phyloP scores from a whole-genome alignment of 805 yeast species.

The Candida alai region DNA sequence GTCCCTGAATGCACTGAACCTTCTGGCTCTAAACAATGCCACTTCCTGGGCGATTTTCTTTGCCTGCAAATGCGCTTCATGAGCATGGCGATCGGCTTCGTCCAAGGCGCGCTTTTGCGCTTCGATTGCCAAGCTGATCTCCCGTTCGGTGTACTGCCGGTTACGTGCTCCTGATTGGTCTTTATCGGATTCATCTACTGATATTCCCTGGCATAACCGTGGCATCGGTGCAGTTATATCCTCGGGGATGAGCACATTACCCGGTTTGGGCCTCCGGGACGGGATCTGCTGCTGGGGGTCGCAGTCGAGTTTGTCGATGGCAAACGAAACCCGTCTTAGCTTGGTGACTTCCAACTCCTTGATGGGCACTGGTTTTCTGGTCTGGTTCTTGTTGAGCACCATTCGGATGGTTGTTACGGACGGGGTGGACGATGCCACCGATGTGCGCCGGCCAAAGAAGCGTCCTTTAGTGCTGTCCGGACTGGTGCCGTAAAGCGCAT shows the following conservation, averaged over 20 bases:
- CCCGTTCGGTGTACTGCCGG: slow-evolving; percentile 39
- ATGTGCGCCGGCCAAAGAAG: slow-evolving; percentile 15
- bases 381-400: slow-evolving; percentile 44
- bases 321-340: slow-evolving; percentile 70
- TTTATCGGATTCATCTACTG: slow-evolving; percentile 37
- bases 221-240: slow-evolving; percentile 63
- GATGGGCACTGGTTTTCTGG: slow-evolving; percentile 31
- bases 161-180: slow-evolving; percentile 7
- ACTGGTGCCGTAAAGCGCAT: neutral
- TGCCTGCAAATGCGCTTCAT: slow-evolving; percentile 73
- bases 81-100: slow-evolving; percentile 69
- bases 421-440: slow-evolving; percentile 3
- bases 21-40: slow-evolving; percentile 32
- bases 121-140: slow-evolving; percentile 55
- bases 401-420: slow-evolving; percentile 19
- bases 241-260: slow-evolving; percentile 56
- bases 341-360: slow-evolving; percentile 27
- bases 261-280: slow-evolving; percentile 49
- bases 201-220: slow-evolving; percentile 64
- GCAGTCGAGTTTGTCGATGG: slow-evolving; percentile 61
- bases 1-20: slow-evolving; percentile 2
- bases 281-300: slow-evolving; percentile 78
- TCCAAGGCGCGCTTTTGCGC: slow-evolving; percentile 49
- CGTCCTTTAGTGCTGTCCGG: neutral
- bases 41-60: slow-evolving; percentile 68